Evolutionary conservation across 148 eudicot species (phyloP).

Genomic region (Rheum nobile): DNA sequence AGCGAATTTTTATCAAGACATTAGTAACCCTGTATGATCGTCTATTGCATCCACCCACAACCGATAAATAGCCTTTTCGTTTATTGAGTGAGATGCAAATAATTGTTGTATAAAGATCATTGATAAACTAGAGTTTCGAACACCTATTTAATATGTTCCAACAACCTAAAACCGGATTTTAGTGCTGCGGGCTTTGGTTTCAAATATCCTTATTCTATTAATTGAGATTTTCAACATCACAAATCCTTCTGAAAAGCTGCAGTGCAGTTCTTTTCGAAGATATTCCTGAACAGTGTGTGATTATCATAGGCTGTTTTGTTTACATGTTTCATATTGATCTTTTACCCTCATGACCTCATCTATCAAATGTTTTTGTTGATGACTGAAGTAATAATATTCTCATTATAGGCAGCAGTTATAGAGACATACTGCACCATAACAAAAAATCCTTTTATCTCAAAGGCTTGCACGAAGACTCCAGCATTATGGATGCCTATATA

Average conservation of each 20-base stretch:
- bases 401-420: conserved; percentile 65
- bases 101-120: not conserved
- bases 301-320: not conserved
- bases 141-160: not conserved
- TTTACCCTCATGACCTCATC: not conserved
- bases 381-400: not conserved
- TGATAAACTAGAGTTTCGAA: not conserved
- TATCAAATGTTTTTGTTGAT: not conserved
- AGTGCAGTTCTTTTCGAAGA: not conserved
- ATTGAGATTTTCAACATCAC: not conserved
- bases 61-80: not conserved
- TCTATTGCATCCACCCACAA: not conserved
- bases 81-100: not conserved
- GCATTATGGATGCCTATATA: conserved; percentile 76
- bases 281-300: not conserved
- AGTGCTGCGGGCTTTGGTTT: not conserved
- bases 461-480: conserved; percentile 72
- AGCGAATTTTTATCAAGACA: not conserved
- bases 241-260: conserved; percentile 1
- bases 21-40: not conserved
- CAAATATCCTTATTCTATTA: not conserved
- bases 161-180: not conserved
- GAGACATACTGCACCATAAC: conserved; percentile 79
- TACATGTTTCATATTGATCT: not conserved
- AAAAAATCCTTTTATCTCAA: conserved; percentile 83